Percentiles rank a stretch among this genome's conserved stretches.
Conservation (phyloP, 129 eudicot genomes). For the Gnaphalium uliginosum region DNA sequence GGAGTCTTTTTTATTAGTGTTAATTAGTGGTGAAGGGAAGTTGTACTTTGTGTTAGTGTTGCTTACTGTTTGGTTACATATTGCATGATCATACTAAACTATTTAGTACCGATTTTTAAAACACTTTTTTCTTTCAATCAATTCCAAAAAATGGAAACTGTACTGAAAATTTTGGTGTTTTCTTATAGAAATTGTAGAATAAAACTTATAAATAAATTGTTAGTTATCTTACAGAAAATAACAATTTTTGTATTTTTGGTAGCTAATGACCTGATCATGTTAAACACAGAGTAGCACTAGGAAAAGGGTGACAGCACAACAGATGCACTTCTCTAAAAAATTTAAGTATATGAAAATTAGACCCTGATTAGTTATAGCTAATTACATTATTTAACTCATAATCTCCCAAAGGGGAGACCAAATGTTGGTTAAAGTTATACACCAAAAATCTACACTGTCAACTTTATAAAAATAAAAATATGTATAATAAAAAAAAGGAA, state of each 20-base stretch:
- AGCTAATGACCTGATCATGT: too few relatives aligned
- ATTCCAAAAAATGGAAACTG: too few relatives aligned
- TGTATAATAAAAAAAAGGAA: background rate
- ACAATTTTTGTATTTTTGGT: background rate
- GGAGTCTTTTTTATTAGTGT: background rate
- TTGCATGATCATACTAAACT: conserved; percentile 33
- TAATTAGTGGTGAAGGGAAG: conserved; percentile 22
- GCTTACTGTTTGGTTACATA: conserved; percentile 32
- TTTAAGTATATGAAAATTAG: conserved; percentile 20
- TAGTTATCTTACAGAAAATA: background rate
- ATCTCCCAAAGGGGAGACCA: conserved; percentile 29
- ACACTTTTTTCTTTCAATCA: background rate
- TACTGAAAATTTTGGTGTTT: background rate
- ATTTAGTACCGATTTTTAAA: too few relatives aligned
- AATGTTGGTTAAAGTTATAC: conserved; percentile 23
- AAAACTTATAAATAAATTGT: background rate
- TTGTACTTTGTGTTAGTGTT: conserved; percentile 35
- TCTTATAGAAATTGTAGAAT: background rate
- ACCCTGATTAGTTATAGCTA: conserved; percentile 2
- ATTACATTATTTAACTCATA: conserved; percentile 20
- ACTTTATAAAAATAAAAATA: background rate
- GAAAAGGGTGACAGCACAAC: conserved; percentile 39
- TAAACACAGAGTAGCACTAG: conserved; percentile 42
- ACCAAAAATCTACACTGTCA: background rate
- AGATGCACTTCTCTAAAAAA: conserved; percentile 18